Evolutionary conservation across 805 yeast species (phyloP), one percentile per base, ranked within the genome.

Genomic region (Ogataea populi-albae): DNA sequence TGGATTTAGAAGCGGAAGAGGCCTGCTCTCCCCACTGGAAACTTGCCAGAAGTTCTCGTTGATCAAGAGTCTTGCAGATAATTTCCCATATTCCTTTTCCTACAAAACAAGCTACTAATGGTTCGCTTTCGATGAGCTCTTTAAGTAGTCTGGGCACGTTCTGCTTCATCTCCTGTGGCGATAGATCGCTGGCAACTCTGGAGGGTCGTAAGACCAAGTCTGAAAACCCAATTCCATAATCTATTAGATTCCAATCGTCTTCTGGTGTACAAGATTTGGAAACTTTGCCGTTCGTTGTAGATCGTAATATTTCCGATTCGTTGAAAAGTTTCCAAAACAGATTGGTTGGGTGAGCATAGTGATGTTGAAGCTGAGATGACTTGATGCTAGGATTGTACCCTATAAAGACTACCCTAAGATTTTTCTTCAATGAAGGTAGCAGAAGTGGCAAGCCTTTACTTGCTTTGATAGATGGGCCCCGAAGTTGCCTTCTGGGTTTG

Each of bases 11-110:
- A 36, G 46, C 5, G 12, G 32, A 33, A 7, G 38, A 42, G 26
- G 53, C 41, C 48, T 62, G 73, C 27, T 50, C 35, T 1, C 91
- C 93, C 77, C 81, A 83, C 22, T 46, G 27, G 41, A 82, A 81
- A 17, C 52, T 40, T 5, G 47, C 44, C 21, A 55, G 48, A 14
- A 52, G 46, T 22, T 59, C 42, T 26, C 59, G 51, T 25, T 54
- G 50, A 15, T 66, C 64, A 5, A 55, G 50, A 34, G 47, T 49
- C 43, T 62, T 66, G 34, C 72, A 65, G 0, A 83, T 56, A 3
- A 70, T 55, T 36, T 80, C 86, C 86, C 87, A 83, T 5, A 83
- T 79, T 0, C 87, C 87, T 47, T 81, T 80, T 1, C 93, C 93
- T 3, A 83, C 75, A 16, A 84, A 57, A 22, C 82, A 79, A 0